Conservation (phyloP, 371 early-diverging fungal species). For the Mortierella sp. region DNA sequence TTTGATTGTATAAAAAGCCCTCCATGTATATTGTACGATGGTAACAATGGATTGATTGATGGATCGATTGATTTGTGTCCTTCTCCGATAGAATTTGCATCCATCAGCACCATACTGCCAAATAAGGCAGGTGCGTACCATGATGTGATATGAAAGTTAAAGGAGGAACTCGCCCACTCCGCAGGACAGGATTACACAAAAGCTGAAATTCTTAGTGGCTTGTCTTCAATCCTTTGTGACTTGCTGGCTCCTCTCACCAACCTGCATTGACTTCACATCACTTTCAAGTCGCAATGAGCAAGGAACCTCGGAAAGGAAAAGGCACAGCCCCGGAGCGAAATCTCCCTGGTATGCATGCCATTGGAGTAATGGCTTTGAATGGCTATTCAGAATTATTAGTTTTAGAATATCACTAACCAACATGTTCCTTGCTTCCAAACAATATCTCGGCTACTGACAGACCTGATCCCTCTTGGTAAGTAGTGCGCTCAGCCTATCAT, state of each 20-base stretch:
- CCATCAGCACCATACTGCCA: conserved; percentile 14
- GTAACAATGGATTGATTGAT: conserved; percentile 10
- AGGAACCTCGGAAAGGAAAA: conserved; percentile 50
- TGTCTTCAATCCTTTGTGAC: not conserved
- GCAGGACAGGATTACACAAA: not conserved
- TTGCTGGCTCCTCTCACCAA: not conserved
- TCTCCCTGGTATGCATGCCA: conserved; percentile 36
- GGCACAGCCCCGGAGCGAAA: conserved; percentile 24
- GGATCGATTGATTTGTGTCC: conserved; percentile 15
- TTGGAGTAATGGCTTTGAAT: not conserved
- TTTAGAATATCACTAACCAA: too few species aligned
- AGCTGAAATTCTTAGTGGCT: conserved; percentile 10
- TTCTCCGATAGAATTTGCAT: conserved; percentile 10
- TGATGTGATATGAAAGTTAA: conserved; percentile 45
- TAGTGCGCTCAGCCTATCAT: not conserved
- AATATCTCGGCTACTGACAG: conserved; percentile 7
- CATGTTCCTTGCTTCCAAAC: too few species aligned
- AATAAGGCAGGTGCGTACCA: conserved; percentile 31
- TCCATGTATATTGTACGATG: not conserved
- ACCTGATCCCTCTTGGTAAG: conserved; percentile 55
- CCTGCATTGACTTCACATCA: conserved; percentile 10
- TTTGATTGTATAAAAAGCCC: not conserved
- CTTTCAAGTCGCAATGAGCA: conserved; percentile 34
- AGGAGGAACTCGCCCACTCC: conserved; percentile 28
- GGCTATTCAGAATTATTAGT: too few species aligned